Base-by-base conservation (phyloP, 179 eudicot species). In the Corrigiola litoralis region DNA sequence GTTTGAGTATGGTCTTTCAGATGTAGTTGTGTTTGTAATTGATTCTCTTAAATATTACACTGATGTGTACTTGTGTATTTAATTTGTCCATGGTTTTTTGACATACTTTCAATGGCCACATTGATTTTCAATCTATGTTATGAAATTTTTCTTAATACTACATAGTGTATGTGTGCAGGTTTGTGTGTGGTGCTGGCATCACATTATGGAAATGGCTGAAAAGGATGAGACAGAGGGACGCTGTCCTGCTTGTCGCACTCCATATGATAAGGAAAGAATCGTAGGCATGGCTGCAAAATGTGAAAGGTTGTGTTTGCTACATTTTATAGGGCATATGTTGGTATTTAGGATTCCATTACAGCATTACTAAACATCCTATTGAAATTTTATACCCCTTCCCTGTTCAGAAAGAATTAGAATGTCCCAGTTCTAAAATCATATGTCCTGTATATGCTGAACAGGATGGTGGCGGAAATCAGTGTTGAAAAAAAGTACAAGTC, bases 141-240 rank as follows among this genome's bases (percentile, higher is more conserved):
- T 28, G 14, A n/a, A n/a, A n/a, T n/a, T n/a, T 41, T 4, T 41
- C 31, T 57, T 21, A 37, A 38, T 9, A 46, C 55, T 54, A 7
- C 20, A 14, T 11, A 29, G 13, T 47, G 14, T 10, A 5, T 41
- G 4, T 40, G 3, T 57, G 34, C 82, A 95, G 97, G 80, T 91
- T 56, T 95, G 99, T 82, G 95, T 95, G 69, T 95, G 99, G 99
- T 95, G 99, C 67, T 95, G 96, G 97, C 95, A 95, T 84, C 97
- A 95, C 71, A 83, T 95, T 36, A 88, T 95, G 87, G 96, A 91
- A 70, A 88, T 95, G 99, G 99, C 99, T 59, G 96, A 86, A 76
- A 89, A 86, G 77, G 94, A 83, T 60, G 89, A 77, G 61, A 78
- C 82, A 21, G 97, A 88, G 77, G 99, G 96, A 37, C 82, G 91